A percentile compares a stretch with the other conserved stretches of the same genome.
These are phyloP conservation scores for Boletus tylopilopsis DNA, from an alignment of 768 basidiomycete species.

Conservation along the genomic window DNA sequence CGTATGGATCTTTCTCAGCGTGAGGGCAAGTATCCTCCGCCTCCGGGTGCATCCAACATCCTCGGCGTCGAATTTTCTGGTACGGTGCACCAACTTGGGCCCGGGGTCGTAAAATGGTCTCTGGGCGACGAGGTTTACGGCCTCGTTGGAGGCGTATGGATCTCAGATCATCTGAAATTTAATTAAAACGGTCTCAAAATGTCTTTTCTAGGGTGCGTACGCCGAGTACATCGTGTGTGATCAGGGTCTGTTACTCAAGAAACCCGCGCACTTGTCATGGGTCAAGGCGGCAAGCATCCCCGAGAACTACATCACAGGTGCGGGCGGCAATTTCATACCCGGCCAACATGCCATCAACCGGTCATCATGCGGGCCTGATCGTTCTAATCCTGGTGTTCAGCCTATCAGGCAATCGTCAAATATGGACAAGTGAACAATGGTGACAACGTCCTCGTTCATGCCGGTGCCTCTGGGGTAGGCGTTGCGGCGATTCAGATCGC, in stretches of 20 bases:
- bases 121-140: slow-evolving; percentile 75
- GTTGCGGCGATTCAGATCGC: slow-evolving; percentile 87
- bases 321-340: slow-evolving; percentile 16
- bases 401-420: slow-evolving; percentile 61
- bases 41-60: slow-evolving; percentile 69
- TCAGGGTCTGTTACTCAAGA: slow-evolving; percentile 64
- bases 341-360: background rate
- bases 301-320: slow-evolving; percentile 86
- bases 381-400: slow-evolving; percentile 28
- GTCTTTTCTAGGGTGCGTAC: slow-evolving; percentile 69
- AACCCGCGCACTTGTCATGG: slow-evolving; percentile 76
- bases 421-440: slow-evolving; percentile 65
- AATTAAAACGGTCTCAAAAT: slow-evolving; percentile 1
- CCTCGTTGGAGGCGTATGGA: slow-evolving; percentile 70
- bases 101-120: slow-evolving; percentile 50
- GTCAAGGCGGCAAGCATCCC: slow-evolving; percentile 83
- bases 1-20: slow-evolving; percentile 80
- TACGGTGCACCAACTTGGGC: slow-evolving; percentile 49
- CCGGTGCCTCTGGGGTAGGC: slow-evolving; percentile 89
- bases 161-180: background rate
- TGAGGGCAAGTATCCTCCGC: slow-evolving; percentile 70
- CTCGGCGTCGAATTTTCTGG: slow-evolving; percentile 90
- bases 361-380: slow-evolving; percentile 6
- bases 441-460: slow-evolving; percentile 83
- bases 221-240: slow-evolving; percentile 78